Evolutionary conservation across 495 filamentous ascomycete genomes (phyloP), one percentile per base, ranked within the genome.

Genomic region (Symbiotaphrina buchneri): DNA sequence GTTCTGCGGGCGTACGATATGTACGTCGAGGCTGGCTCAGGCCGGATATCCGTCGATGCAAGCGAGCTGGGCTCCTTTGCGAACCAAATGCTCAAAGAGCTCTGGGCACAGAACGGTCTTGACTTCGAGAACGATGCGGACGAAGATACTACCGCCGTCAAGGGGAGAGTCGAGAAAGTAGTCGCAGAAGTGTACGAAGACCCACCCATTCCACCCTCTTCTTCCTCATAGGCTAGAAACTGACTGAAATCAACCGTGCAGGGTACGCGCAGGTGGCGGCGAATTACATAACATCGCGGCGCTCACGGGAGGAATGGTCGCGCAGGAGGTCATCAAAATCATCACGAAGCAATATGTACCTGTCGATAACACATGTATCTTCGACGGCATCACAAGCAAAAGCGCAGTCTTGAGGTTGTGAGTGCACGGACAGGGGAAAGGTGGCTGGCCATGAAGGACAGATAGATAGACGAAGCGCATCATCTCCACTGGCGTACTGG

Each of bases 201-300:
- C n/a, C n/a, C n/a, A n/a, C n/a, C n/a, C n/a, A n/a, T n/a, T n/a
- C n/a, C 6, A 15, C 3, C n/a, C 5, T 18, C 14, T 20, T 20
- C 2, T 18, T 10, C 28, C 28, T 20, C 15, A 1, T 13, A 25
- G 22, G 22, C 8, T 6, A 8, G 20, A 5, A 15, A 13, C 10
- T 29, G 20, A 10, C 10, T 18, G 10, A 14, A 18, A 29, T 53
- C 10, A 46, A 70, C 30, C 61, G 63, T 17, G 62, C 69, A 30
- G 56, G 18, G 71, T 67, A 25, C 64, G 84, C 21, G 76, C 77
- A 19, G 74, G 71, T 31, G 81, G 81, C 20, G 77, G 68, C 26
- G 87, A 99, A 51, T 55, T 99, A 40, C 90, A 95, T 54, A 94
- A 94, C 48, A 78, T 92, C 30, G 71, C 84, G n/a, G 71, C 83